These are phyloP conservation scores for Tuber calosporum DNA, from an alignment of 495 filamentous ascomycete genomes.

Conservation along the genomic window DNA sequence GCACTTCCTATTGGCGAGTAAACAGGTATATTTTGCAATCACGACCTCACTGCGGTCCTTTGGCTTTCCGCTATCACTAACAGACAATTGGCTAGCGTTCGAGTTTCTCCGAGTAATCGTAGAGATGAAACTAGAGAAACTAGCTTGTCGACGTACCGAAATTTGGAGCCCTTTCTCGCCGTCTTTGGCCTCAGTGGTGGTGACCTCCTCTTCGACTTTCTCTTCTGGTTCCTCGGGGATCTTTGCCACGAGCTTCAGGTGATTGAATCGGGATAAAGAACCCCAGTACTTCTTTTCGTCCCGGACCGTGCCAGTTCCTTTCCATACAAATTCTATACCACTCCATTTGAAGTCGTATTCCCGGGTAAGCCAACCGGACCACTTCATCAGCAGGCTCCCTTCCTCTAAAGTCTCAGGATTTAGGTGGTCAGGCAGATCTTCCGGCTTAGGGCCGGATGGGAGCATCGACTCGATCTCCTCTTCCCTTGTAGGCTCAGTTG, in stretches of 20 bases:
- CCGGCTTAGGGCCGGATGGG: slow-evolving; percentile 5
- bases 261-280: slow-evolving; percentile 26
- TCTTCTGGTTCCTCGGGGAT: slow-evolving; percentile 17
- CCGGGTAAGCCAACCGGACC: slow-evolving; percentile 38
- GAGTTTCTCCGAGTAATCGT: slow-evolving; percentile 8
- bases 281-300: slow-evolving; percentile 35
- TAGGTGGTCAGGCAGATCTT: slow-evolving; percentile 24
- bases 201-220: neutral
- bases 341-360: slow-evolving; percentile 27
- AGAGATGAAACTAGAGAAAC: slow-evolving; percentile 27
- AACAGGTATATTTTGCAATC: slow-evolving; percentile 36
- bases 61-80: neutral
- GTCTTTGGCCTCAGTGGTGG: neutral
- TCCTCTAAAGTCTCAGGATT: slow-evolving; percentile 23
- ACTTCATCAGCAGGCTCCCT: slow-evolving; percentile 23
- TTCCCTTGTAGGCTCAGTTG: slow-evolving; percentile 2
- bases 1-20: slow-evolving; percentile 28
- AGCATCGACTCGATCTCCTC: slow-evolving; percentile 5
- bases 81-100: neutral
- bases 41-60: slow-evolving; percentile 14
- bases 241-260: slow-evolving; percentile 34
- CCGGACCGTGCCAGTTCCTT: slow-evolving; percentile 30
- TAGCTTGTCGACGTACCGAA: slow-evolving; percentile 8
- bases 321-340: slow-evolving; percentile 29
- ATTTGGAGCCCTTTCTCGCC: neutral